Evolutionary conservation across 2,329 filamentous ascomycete species (phyloP).

Genomic region (Xylaria sp.): DNA sequence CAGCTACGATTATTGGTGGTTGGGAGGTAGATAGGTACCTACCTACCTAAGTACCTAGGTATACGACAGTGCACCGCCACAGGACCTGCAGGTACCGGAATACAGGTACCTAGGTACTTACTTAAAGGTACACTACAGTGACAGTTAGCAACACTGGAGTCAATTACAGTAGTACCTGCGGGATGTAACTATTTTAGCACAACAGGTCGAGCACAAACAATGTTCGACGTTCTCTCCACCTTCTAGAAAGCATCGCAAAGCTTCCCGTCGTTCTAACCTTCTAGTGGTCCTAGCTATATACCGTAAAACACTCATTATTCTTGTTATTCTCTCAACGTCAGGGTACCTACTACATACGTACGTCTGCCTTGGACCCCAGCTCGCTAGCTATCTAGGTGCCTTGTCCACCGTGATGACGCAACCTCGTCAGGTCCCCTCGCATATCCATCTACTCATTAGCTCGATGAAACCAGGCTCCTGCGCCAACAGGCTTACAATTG

Average conservation of each 20-base stretch:
- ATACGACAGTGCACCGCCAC: conserved; percentile 17
- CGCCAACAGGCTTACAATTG: conserved; percentile 7
- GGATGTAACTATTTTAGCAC: neutral
- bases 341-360: too few species aligned
- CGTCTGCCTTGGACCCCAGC: neutral
- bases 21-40: too few species aligned
- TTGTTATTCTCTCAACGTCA: neutral
- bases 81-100: conserved; percentile 6
- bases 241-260: neutral
- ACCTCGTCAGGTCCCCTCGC: conserved; percentile 21
- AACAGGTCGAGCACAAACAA: neutral
- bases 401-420: conserved; percentile 37
- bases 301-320: neutral
- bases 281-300: neutral
- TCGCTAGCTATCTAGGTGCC: conserved; percentile 1
- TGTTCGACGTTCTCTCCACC: neutral
- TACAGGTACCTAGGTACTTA: neutral
- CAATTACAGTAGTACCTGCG: conserved; percentile 10
- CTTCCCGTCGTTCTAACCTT: neutral
- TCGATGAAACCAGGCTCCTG: neutral
- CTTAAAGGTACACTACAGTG: too few species aligned
- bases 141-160: neutral
- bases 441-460: conserved; percentile 2
- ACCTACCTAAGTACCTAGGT: neutral
- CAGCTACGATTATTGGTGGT: neutral